Percentiles rank a stretch among this genome's conserved stretches.
phyloP scores from a whole-genome alignment of 306 rosid genomes.

The Herpetospermum pedunculosum region DNA sequence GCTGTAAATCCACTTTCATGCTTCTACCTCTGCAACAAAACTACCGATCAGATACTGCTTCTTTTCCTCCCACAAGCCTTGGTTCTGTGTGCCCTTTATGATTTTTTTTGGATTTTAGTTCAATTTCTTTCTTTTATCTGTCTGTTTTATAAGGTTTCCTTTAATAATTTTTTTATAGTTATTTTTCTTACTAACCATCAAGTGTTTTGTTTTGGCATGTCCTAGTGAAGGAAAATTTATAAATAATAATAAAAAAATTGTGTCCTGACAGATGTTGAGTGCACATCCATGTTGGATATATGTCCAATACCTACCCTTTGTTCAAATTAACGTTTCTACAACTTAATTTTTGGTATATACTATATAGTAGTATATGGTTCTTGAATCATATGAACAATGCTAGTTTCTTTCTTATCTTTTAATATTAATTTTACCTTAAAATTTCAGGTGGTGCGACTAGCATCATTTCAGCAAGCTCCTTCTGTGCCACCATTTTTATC shows the following conservation, averaged over 20 bases:
- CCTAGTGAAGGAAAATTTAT: background rate
- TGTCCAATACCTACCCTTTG: background rate
- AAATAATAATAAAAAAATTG: background rate
- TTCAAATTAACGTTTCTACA: background rate
- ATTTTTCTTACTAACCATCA: background rate
- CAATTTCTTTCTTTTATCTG: background rate
- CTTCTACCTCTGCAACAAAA: too few species aligned
- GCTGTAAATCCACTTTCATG: too few species aligned
- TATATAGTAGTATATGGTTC: background rate
- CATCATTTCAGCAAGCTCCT: constrained; percentile 98
- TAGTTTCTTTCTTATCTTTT: background rate
- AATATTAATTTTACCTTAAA: constrained; percentile 3
- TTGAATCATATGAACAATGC: background rate
- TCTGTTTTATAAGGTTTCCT: background rate
- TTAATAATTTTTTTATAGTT: background rate
- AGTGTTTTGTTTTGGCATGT: background rate
- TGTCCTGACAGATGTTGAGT: background rate
- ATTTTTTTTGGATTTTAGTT: background rate
- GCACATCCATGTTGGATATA: background rate
- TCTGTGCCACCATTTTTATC: constrained; percentile 88
- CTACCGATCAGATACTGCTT: too few species aligned
- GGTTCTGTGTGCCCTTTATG: background rate
- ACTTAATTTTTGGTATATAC: background rate
- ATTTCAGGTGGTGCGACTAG: constrained; percentile 87
- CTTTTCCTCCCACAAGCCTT: background rate